These are phyloP conservation scores for Zymoseptoria pseudotritici DNA, from an alignment of 2,329 filamentous ascomycete genomes.

Conservation along the genomic window DNA sequence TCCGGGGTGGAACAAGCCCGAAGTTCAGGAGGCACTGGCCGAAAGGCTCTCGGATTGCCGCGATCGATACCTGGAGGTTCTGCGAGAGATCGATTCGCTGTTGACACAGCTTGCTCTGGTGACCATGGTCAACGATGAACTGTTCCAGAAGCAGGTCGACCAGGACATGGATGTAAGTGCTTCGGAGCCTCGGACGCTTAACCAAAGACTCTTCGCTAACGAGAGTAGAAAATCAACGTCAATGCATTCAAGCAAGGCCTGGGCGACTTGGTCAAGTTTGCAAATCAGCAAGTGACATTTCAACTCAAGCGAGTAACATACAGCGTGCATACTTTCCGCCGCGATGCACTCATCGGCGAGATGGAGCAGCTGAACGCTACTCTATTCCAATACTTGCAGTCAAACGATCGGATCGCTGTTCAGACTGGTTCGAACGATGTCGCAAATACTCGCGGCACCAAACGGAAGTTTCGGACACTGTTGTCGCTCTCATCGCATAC, in stretches of 20 bases:
- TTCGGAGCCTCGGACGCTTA: too few species aligned
- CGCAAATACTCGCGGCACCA: neutral
- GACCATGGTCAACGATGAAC: slow-evolving; percentile 11
- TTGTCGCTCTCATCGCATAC: neutral
- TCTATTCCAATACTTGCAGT: neutral
- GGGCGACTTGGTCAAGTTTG: neutral
- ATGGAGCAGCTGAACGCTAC: neutral
- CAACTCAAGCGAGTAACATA: neutral
- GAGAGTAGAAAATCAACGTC: neutral
- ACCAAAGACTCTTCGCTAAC: too few species aligned
- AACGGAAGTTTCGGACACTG: neutral
- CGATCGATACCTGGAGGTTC: slow-evolving; percentile 19
- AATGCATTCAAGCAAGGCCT: too few species aligned
- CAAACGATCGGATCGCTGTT: neutral
- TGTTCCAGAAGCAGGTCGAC: slow-evolving; percentile 10
- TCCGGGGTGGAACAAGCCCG: slow-evolving; percentile 16
- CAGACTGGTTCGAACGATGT: too few species aligned
- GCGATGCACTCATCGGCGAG: neutral
- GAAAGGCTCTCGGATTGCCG: slow-evolving; percentile 22
- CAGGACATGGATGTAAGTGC: slow-evolving; percentile 5
- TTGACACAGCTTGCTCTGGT: slow-evolving; percentile 19
- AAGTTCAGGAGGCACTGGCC: slow-evolving; percentile 16
- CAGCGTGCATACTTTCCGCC: neutral
- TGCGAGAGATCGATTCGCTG: slow-evolving; percentile 18
- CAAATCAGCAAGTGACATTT: neutral